These are phyloP conservation scores for Globisporangium camurandrum DNA, from an alignment of 352 stramenopile genomes.

Conservation along the genomic window DNA sequence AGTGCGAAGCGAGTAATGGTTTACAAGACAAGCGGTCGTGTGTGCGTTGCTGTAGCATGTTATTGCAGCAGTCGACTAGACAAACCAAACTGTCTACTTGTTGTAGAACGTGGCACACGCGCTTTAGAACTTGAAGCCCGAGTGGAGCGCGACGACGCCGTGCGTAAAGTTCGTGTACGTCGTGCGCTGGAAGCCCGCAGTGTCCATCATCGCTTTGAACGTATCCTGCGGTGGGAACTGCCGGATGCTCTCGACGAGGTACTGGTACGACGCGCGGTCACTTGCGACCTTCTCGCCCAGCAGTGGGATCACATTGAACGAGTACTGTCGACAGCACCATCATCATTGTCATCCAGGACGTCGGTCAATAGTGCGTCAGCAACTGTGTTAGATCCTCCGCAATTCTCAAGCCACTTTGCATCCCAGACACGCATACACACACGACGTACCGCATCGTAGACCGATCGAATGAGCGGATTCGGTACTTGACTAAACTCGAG, in stretches of 20 bases:
- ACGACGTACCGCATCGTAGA: constrained; percentile 90
- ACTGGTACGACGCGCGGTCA: constrained; percentile 97
- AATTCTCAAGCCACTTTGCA: constrained; percentile 2
- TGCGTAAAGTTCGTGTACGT: constrained; percentile 96
- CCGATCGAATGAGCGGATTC: constrained; percentile 85
- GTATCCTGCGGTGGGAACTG: constrained; percentile 97
- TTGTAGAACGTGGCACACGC: too few species aligned
- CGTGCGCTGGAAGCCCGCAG: constrained; percentile 90
- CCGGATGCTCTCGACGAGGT: constrained; percentile 99
- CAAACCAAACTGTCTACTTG: too few species aligned
- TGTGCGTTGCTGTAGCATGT: too few species aligned
- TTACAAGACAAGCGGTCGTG: not conserved
- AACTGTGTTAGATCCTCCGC: too few species aligned
- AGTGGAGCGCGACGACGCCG: constrained; percentile 96
- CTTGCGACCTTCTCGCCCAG: constrained; percentile 93
- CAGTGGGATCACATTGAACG: constrained; percentile 96
- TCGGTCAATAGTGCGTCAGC: too few species aligned
- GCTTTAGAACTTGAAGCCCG: constrained; percentile 93
- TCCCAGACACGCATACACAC: not conserved
- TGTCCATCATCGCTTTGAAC: constrained; percentile 92
- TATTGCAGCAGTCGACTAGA: too few species aligned
- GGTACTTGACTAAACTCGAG: constrained; percentile 97
- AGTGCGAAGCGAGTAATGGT: not conserved
- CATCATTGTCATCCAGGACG: too few species aligned
- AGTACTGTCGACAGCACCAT: constrained; percentile 71